Percentiles rank a stretch among this genome's conserved stretches.
phyloP scores from a whole-genome alignment of 2,329 filamentous ascomycete genomes.

The Xylaria sp. region DNA sequence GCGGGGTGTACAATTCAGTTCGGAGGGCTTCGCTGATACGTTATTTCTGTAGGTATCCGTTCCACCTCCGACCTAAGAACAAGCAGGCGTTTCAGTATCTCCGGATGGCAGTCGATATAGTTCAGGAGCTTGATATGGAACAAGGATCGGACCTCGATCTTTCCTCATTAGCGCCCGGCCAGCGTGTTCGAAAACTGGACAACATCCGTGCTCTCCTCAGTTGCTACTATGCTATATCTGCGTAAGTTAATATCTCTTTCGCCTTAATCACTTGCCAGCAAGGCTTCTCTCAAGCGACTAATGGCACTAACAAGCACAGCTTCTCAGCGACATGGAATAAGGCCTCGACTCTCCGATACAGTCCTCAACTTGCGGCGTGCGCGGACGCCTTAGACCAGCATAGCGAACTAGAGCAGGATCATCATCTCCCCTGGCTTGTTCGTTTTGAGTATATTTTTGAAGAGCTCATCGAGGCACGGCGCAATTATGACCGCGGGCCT shows the following conservation, averaged over 20 bases:
- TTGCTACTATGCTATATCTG: slow-evolving; percentile 57
- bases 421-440: slow-evolving; percentile 57
- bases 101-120: slow-evolving; percentile 63
- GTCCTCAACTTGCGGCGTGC: slow-evolving; percentile 57
- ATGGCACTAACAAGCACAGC: slow-evolving; percentile 45
- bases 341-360: slow-evolving; percentile 51
- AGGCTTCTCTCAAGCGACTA: neutral
- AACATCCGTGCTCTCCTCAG: slow-evolving; percentile 59
- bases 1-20: neutral
- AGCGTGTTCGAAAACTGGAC: slow-evolving; percentile 52
- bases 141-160: slow-evolving; percentile 50
- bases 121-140: slow-evolving; percentile 62
- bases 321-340: slow-evolving; percentile 55
- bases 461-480: slow-evolving; percentile 52
- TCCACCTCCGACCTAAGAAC: slow-evolving; percentile 63
- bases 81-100: slow-evolving; percentile 63
- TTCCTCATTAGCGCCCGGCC: slow-evolving; percentile 34
- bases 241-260: slow-evolving; percentile 49
- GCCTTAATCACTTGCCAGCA: too few relatives aligned
- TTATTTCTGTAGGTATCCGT: slow-evolving; percentile 60
- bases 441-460: slow-evolving; percentile 54
- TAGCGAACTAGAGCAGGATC: slow-evolving; percentile 54
- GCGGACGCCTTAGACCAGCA: slow-evolving; percentile 57
- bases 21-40: slow-evolving; percentile 14
- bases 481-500: slow-evolving; percentile 41